phyloP scores from a whole-genome alignment of 2,329 filamentous ascomycete genomes.

The Triangularia setosa region DNA sequence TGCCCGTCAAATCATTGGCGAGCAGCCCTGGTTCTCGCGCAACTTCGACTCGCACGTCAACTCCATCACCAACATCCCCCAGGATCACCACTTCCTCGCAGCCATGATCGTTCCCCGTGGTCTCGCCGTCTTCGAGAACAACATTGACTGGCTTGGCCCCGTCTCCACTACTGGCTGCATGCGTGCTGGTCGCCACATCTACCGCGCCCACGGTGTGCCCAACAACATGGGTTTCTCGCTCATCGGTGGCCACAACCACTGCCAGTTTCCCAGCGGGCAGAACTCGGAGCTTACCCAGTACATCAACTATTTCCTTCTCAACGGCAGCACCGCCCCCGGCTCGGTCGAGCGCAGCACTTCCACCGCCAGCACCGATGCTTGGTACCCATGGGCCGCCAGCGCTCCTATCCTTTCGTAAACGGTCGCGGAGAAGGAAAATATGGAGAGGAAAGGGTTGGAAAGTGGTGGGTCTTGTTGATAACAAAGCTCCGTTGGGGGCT shows the following conservation, averaged over 20 bases:
- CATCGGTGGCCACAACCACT: conserved; percentile 52
- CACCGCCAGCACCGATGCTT: conserved; percentile 36
- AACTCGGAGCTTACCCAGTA: conserved; percentile 49
- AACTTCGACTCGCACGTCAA: conserved; percentile 50
- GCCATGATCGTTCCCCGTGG: conserved; percentile 54
- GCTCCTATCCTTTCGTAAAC: conserved; percentile 35
- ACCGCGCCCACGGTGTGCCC: conserved; percentile 49
- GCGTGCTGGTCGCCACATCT: conserved; percentile 51
- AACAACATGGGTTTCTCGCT: conserved; percentile 57
- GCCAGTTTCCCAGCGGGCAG: conserved; percentile 51
- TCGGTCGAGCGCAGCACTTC: conserved; percentile 38
- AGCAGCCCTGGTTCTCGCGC: conserved; percentile 61
- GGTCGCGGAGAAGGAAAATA: not conserved
- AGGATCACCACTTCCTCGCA: conserved; percentile 57
- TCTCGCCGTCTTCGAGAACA: conserved; percentile 54
- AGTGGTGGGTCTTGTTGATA: not conserved
- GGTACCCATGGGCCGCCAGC: conserved; percentile 38
- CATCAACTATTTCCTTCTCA: conserved; percentile 52
- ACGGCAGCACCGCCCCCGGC: conserved; percentile 31
- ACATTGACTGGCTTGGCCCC: conserved; percentile 56
- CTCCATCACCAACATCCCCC: conserved; percentile 44
- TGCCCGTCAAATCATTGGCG: conserved; percentile 52
- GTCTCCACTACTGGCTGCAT: conserved; percentile 55
- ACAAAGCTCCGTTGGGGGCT: not conserved
- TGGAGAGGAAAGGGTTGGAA: not conserved